Evolutionary conservation across 176 grass and related monocot species (phyloP).

Genomic region (Sorghum bicolor): Sorghum_bicolor_NCBIv3 NC_012878.2:55599501-55600000

Average conservation of each 20-base stretch:
- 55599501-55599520: not conserved
- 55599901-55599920: not conserved
- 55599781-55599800: not conserved
- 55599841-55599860: not conserved
- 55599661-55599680: not conserved
- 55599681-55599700: not conserved
- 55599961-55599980: not conserved
- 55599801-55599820: not conserved
- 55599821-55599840: not conserved
- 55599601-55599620: not conserved
- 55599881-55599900: not conserved
- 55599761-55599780: not conserved
- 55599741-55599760: not conserved
- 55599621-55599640: not conserved
- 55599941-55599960: not conserved
- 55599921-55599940: slow-evolving; percentile 29
- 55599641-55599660: not conserved
- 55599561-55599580: not conserved
- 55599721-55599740: not conserved
- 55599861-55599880: not conserved
- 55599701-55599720: not conserved
- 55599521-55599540: not conserved
- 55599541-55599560: not conserved
- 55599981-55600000: slow-evolving; percentile 44
- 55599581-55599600: not conserved